phyloP scores from a whole-genome alignment of 805 yeast species.

The Candida awuae region DNA sequence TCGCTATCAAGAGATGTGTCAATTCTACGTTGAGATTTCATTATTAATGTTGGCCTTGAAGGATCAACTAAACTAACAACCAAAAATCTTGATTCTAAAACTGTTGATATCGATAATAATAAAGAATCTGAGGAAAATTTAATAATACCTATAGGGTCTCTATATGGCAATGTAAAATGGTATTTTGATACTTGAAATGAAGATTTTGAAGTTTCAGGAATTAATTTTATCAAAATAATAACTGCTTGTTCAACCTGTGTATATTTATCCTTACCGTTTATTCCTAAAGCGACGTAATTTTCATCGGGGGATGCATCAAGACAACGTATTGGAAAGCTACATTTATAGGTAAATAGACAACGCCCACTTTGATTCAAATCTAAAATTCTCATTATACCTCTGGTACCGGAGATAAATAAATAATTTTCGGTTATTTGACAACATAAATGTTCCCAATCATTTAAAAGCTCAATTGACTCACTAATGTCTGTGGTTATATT shows the following conservation, averaged over 20 bases:
- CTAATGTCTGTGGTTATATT: constrained; percentile 20
- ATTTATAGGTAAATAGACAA: constrained; percentile 59
- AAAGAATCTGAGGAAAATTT: constrained; percentile 66
- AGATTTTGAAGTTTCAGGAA: constrained; percentile 3
- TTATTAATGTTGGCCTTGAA: constrained; percentile 54
- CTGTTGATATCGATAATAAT: constrained; percentile 68
- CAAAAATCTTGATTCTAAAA: constrained; percentile 70
- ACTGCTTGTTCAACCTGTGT: constrained; percentile 70
- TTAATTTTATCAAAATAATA: constrained; percentile 42
- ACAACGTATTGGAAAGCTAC: constrained; percentile 73
- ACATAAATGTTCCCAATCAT: constrained; percentile 51
- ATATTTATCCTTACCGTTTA: constrained; percentile 68
- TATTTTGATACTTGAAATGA: constrained; percentile 19
- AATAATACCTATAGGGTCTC: constrained; percentile 73
- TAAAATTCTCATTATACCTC: constrained; percentile 61
- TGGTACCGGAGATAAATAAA: constrained; percentile 62
- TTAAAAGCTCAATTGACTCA: constrained; percentile 30
- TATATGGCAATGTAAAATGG: constrained; percentile 65
- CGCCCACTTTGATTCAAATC: constrained; percentile 51
- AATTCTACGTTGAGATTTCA: constrained; percentile 57
- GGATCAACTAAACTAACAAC: constrained; percentile 61
- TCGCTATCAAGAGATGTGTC: constrained; percentile 71
- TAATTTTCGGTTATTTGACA: constrained; percentile 53
- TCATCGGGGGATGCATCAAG: constrained; percentile 63
- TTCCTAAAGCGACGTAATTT: constrained; percentile 64